Evolutionary conservation across 345 rosid species (phyloP), one percentile per base, ranked within the genome.

Genomic region (Pugionium dolabratum): DNA sequence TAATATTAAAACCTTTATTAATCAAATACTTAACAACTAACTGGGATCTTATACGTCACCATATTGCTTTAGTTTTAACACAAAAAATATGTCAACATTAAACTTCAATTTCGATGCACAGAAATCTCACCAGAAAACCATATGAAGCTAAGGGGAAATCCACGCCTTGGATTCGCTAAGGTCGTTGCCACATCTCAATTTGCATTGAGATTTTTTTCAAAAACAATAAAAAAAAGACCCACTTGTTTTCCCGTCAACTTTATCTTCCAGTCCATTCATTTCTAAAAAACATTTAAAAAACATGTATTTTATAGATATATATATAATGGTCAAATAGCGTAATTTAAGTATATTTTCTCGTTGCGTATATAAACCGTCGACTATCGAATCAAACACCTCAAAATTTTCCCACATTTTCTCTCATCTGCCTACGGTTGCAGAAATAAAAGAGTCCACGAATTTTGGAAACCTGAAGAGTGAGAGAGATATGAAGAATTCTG

Each of bases 401-500:
- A 18, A 48, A 42, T 2, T 60, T 42, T 35, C 67, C 60, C 37
- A 41, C 52, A 59, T 42, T 42, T 55, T 56, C 70, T 62, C 54
- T 53, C 54, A 70, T 70, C 61, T 60, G 27, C 43, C 47, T 46
- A 71, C 69, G 64, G 64, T 71, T 71, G 3, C 64, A 45, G 26
- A 62, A 26, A 50, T 3, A 36, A 4, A 45, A 27, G 6, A 46
- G 9, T 41, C 11, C 48, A 45, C 44, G 9, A 25, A 48, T 7
- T 41, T 39, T 5, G 29, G 41, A 49, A 70, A 54, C 9, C 54
- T 39, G 36, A 62, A 47, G 37, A 37, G 46, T 51, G 1, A 51
- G 18, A 18, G 18, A 18, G 44, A 62, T 44, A 86, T 81, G 90
- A 87, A 83, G 80, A 85, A 80, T 71, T 79, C 88, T 2, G 79